These are phyloP conservation scores for Buxus sempervirens DNA, from an alignment of 164 flowering plant species.

Conservation along the genomic window DNA sequence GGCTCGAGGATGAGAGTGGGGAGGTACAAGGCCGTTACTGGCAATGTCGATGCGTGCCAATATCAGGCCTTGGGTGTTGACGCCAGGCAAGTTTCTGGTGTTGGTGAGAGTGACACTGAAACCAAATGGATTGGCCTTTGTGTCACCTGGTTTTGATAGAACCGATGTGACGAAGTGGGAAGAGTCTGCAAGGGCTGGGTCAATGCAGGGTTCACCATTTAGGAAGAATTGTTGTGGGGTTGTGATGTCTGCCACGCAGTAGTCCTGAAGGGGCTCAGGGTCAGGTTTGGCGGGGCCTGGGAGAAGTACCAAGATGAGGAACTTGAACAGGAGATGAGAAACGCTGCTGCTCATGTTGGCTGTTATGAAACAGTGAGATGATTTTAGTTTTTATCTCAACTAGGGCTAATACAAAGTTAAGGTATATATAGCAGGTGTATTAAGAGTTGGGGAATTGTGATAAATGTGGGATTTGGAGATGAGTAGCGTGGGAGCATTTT, in stretches of 20 bases:
- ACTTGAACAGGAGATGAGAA: constrained; percentile 7
- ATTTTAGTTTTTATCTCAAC: background rate
- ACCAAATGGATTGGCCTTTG: constrained; percentile 34
- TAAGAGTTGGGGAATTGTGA: no score
- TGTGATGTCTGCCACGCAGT: constrained; percentile 36
- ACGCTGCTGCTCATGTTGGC: constrained; percentile 4
- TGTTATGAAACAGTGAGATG: background rate
- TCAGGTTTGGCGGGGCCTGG: constrained; percentile 30
- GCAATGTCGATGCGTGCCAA: constrained; percentile 58
- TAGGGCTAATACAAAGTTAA: no score
- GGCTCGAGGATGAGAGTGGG: constrained; percentile 76
- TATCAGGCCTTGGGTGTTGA: constrained; percentile 62
- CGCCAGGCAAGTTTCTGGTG: constrained; percentile 50
- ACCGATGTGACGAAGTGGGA: constrained; percentile 57
- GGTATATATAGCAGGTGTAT: no score
- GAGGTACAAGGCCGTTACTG: constrained; percentile 43
- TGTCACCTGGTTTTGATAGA: constrained; percentile 46
- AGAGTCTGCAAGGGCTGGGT: constrained; percentile 33
- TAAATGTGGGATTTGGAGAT: background rate
- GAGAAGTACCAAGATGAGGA: constrained; percentile 14
- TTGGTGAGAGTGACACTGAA: constrained; percentile 51
- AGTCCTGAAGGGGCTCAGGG: constrained; percentile 46
- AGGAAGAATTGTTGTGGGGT: constrained; percentile 18
- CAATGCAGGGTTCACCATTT: constrained; percentile 56
- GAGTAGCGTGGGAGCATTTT: background rate